Conservation (phyloP, 805 yeast species). For the Wickerhamiella qilinensis region DNA sequence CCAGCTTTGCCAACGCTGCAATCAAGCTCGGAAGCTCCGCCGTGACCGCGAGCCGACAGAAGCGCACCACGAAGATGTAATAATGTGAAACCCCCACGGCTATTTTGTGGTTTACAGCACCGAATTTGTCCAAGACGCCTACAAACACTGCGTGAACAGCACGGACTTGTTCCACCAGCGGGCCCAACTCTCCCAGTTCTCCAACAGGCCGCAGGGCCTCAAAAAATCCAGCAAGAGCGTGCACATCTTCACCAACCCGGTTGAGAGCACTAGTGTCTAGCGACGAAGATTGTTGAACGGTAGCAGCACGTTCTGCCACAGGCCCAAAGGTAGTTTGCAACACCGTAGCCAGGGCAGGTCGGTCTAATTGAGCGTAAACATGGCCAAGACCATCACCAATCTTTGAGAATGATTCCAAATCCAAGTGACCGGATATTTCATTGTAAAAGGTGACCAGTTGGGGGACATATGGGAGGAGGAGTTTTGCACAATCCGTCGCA, state of each 20-base stretch:
- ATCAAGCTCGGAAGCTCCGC: slow-evolving; percentile 5
- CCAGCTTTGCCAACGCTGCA: slow-evolving; percentile 1
- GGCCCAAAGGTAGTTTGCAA: slow-evolving; percentile 66
- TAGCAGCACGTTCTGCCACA: slow-evolving; percentile 39
- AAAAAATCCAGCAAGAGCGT: slow-evolving; percentile 43
- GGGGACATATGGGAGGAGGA: slow-evolving; percentile 49
- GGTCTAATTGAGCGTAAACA: slow-evolving; percentile 31
- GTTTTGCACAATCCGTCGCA: slow-evolving; percentile 72
- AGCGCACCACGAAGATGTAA: slow-evolving; percentile 10
- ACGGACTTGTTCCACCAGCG: slow-evolving; percentile 19
- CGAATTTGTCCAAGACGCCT: slow-evolving; percentile 3
- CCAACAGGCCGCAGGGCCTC: slow-evolving; percentile 48
- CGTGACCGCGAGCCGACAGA: slow-evolving; percentile 6
- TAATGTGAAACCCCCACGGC: slow-evolving; percentile 9
- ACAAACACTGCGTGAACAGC: slow-evolving; percentile 7
- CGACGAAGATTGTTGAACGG: slow-evolving; percentile 15
- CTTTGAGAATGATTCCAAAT: slow-evolving; percentile 55
- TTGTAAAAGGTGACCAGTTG: slow-evolving; percentile 64
- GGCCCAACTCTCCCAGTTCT: slow-evolving; percentile 29
- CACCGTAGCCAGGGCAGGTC: slow-evolving; percentile 26
- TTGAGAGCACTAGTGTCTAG: not conserved
- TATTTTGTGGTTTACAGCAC: slow-evolving; percentile 1
- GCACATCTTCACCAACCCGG: slow-evolving; percentile 20
- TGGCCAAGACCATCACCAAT: slow-evolving; percentile 83
- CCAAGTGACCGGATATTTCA: slow-evolving; percentile 37